These are phyloP conservation scores for Coix lacrymajobi DNA, from an alignment of 176 grass and related monocot genomes.

Conservation along the genomic window DNA sequence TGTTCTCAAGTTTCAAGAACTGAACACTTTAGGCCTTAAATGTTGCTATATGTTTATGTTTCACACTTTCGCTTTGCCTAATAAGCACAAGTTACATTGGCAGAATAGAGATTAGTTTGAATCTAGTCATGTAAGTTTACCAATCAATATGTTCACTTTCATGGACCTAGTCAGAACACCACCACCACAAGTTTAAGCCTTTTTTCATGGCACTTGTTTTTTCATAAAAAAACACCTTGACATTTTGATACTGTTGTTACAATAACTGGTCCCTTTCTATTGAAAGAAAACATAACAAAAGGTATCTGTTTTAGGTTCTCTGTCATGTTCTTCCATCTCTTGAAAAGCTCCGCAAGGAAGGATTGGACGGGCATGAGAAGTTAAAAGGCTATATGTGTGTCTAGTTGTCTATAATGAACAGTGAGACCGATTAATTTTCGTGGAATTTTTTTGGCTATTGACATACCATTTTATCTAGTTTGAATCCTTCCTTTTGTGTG, in stretches of 20 bases:
- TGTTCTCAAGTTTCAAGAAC: not conserved
- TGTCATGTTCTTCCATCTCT: constrained; percentile 82
- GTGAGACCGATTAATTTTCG: constrained; percentile 48
- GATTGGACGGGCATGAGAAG: constrained; percentile 96
- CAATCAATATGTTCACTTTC: not conserved
- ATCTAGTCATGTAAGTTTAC: not conserved
- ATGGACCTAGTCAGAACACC: not conserved
- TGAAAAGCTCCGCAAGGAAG: constrained; percentile 96
- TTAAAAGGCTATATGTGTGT: constrained; percentile 99
- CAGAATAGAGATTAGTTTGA: not conserved
- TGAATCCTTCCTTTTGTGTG: constrained; percentile 35
- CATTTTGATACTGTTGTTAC: constrained; percentile 8
- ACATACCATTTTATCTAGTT: constrained; percentile 22
- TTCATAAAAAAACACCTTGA: not conserved
- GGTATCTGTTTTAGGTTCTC: constrained; percentile 57
- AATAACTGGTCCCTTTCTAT: constrained; percentile 1
- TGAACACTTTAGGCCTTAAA: not conserved
- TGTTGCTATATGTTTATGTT: not conserved
- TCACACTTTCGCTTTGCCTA: not conserved
- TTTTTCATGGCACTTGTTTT: not conserved
- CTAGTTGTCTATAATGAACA: constrained; percentile 58
- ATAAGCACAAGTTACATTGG: not conserved
- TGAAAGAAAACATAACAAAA: not conserved
- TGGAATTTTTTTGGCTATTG: constrained; percentile 20
- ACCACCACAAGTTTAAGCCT: not conserved